A percentile compares a stretch with the other conserved stretches of the same genome.
phyloP scores from a whole-genome alignment of 2,329 filamentous ascomycete species.

The Botrytis aclada region DNA sequence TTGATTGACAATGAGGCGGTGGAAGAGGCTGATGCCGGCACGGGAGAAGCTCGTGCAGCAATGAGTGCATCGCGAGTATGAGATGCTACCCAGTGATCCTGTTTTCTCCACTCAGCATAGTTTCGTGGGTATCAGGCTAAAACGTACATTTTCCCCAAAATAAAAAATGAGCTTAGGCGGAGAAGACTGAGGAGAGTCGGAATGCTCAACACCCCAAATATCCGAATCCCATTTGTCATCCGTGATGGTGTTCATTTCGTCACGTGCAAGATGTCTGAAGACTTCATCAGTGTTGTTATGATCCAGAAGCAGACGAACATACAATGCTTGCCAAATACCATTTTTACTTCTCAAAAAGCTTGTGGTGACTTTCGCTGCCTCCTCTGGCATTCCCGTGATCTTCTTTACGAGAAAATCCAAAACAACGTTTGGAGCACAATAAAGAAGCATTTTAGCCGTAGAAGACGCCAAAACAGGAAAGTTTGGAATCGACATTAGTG shows the following conservation, averaged over 20 bases:
- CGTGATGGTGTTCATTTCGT: slow-evolving; percentile 58
- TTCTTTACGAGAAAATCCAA: slow-evolving; percentile 45
- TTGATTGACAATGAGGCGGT: slow-evolving; percentile 33
- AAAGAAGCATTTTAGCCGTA: slow-evolving; percentile 40
- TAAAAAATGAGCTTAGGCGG: slow-evolving; percentile 56
- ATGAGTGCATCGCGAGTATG: slow-evolving; percentile 56
- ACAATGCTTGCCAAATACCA: slow-evolving; percentile 57
- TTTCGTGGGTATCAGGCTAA: neutral
- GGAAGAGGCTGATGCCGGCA: slow-evolving; percentile 32
- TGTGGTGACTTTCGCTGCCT: slow-evolving; percentile 50
- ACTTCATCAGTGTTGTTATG: slow-evolving; percentile 11
- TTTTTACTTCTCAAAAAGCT: slow-evolving; percentile 54
- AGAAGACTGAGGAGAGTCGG: slow-evolving; percentile 22
- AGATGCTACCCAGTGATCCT: slow-evolving; percentile 61
- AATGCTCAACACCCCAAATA: slow-evolving; percentile 51
- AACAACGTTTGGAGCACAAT: slow-evolving; percentile 41
- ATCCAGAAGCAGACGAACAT: neutral
- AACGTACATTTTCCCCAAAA: slow-evolving; percentile 48
- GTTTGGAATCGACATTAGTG: slow-evolving; percentile 41
- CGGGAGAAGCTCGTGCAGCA: slow-evolving; percentile 39
- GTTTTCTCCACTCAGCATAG: slow-evolving; percentile 8
- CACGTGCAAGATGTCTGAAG: slow-evolving; percentile 49
- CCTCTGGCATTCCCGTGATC: slow-evolving; percentile 48
- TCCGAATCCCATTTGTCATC: slow-evolving; percentile 59
- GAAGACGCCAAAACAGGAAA: slow-evolving; percentile 30